Percentiles rank a stretch among this genome's conserved stretches.
Evolutionary conservation across 2,329 filamentous ascomycete species (phyloP).

Genomic region (Mycogone perniciosa): DNA sequence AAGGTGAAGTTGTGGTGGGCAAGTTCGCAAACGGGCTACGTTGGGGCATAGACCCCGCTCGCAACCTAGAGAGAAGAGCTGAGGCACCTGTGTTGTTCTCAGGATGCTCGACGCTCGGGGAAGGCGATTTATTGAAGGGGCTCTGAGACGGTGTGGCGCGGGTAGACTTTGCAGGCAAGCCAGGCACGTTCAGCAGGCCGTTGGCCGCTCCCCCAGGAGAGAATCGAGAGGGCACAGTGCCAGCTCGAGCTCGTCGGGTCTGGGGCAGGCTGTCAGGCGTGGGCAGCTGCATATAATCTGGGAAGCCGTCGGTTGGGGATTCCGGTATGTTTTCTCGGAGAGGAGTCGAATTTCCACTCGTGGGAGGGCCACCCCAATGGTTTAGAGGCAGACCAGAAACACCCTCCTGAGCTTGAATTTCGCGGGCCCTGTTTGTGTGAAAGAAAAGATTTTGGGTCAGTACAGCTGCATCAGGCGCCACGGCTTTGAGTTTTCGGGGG

Average conservation of each 20-base stretch:
- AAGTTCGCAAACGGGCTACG: slow-evolving; percentile 60
- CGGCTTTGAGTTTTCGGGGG: neutral
- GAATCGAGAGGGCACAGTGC: slow-evolving; percentile 93
- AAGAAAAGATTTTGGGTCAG: neutral
- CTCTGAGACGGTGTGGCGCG: slow-evolving; percentile 81
- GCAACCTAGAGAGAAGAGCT: slow-evolving; percentile 73
- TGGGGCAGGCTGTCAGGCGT: slow-evolving; percentile 60
- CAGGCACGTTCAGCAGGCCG: slow-evolving; percentile 50
- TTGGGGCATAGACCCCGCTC: slow-evolving; percentile 92
- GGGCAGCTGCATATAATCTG: slow-evolving; percentile 73
- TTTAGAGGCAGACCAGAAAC: slow-evolving; percentile 60
- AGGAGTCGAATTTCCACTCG: slow-evolving; percentile 92
- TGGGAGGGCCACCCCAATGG: slow-evolving; percentile 92
- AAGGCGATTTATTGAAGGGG: slow-evolving; percentile 67
- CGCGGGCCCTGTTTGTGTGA: slow-evolving; percentile 61
- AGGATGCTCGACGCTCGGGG: slow-evolving; percentile 46
- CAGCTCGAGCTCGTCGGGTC: slow-evolving; percentile 76
- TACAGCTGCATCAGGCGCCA: neutral
- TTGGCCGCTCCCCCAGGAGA: slow-evolving; percentile 66
- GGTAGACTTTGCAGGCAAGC: slow-evolving; percentile 66
- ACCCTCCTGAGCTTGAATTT: slow-evolving; percentile 96
- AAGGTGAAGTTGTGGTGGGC: slow-evolving; percentile 57
- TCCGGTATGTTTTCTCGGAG: slow-evolving; percentile 96
- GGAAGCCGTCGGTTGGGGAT: slow-evolving; percentile 91
- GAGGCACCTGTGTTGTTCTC: slow-evolving; percentile 50